phyloP scores from a whole-genome alignment of 495 filamentous ascomycete species.

The Aspergillus cristatus region DNA sequence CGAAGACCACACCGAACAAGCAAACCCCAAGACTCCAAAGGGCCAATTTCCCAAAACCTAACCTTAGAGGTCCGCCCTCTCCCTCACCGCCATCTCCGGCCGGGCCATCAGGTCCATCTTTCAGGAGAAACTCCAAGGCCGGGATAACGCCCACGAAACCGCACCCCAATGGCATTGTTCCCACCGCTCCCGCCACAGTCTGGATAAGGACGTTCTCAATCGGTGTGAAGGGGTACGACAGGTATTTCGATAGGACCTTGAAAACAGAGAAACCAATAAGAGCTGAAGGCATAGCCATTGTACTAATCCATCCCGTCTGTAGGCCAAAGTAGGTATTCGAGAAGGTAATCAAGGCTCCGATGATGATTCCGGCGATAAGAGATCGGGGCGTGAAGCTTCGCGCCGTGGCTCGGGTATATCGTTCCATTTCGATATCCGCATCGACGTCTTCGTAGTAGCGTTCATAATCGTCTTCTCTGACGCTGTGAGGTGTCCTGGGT shows the following conservation, averaged over 20 bases:
- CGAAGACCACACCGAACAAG: slow-evolving; percentile 94
- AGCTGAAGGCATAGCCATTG: slow-evolving; percentile 87
- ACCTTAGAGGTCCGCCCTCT: slow-evolving; percentile 58
- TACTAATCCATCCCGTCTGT: slow-evolving; percentile 86
- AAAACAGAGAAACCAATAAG: slow-evolving; percentile 97
- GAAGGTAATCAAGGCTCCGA: slow-evolving; percentile 86
- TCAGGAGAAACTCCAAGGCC: slow-evolving; percentile 79
- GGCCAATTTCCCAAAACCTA: slow-evolving; percentile 67
- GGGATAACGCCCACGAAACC: slow-evolving; percentile 93
- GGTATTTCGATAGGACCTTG: slow-evolving; percentile 59
- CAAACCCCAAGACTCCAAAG: slow-evolving; percentile 87
- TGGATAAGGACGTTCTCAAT: slow-evolving; percentile 98
- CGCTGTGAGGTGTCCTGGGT: not conserved
- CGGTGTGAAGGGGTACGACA: slow-evolving; percentile 75
- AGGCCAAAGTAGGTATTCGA: slow-evolving; percentile 97
- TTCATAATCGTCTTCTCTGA: not conserved
- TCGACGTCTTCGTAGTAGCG: not conserved
- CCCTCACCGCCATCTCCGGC: slow-evolving; percentile 44
- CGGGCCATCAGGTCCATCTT: slow-evolving; percentile 53
- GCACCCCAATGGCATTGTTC: slow-evolving; percentile 93
- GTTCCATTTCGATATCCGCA: not conserved
- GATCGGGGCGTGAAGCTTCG: slow-evolving; percentile 73
- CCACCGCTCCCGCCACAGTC: slow-evolving; percentile 89
- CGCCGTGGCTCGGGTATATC: slow-evolving; percentile 14
- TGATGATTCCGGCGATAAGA: slow-evolving; percentile 66